Conservation (phyloP, 2,329 filamentous ascomycete genomes). For the Malbranchea cinnamomea region DNA sequence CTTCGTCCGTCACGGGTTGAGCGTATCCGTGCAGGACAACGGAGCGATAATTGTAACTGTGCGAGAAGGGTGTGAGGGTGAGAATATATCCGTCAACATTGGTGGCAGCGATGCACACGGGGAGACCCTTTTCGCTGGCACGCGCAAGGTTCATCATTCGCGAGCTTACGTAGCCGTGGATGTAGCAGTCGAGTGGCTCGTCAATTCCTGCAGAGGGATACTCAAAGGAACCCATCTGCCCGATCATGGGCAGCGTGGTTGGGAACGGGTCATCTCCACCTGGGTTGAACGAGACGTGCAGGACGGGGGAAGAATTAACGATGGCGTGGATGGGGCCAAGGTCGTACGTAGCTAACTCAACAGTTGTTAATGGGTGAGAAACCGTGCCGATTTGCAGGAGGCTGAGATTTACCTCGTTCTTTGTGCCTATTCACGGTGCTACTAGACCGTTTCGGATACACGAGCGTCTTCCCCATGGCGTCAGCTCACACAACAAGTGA, state of each 20-base stretch:
- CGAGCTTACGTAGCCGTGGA: conserved; percentile 72
- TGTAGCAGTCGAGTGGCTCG: conserved; percentile 59
- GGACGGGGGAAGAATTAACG: conserved; percentile 56
- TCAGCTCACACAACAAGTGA: neutral
- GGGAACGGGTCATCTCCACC: conserved; percentile 52
- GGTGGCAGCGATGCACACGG: conserved; percentile 57
- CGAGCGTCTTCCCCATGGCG: conserved; percentile 28
- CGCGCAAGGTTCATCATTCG: conserved; percentile 57
- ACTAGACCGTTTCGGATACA: conserved; percentile 47
- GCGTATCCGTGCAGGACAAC: conserved; percentile 65
- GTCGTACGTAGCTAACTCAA: conserved; percentile 49
- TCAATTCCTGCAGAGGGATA: conserved; percentile 42
- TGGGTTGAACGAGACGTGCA: conserved; percentile 66
- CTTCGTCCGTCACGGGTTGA: conserved; percentile 46
- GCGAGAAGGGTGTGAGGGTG: conserved; percentile 61
- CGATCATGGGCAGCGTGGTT: conserved; percentile 70
- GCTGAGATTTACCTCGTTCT: conserved; percentile 38
- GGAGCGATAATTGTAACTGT: conserved; percentile 78
- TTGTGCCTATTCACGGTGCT: conserved; percentile 56
- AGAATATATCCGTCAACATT: conserved; percentile 69
- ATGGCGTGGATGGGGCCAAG: conserved; percentile 58
- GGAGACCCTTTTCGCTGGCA: conserved; percentile 38
- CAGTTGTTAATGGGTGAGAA: conserved; percentile 8
- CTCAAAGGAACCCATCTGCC: conserved; percentile 60
- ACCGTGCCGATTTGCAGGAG: neutral